Base-by-base conservation (phyloP, 2,329 filamentous ascomycete species). In the Phyllosticta paracitricarpa region DNA sequence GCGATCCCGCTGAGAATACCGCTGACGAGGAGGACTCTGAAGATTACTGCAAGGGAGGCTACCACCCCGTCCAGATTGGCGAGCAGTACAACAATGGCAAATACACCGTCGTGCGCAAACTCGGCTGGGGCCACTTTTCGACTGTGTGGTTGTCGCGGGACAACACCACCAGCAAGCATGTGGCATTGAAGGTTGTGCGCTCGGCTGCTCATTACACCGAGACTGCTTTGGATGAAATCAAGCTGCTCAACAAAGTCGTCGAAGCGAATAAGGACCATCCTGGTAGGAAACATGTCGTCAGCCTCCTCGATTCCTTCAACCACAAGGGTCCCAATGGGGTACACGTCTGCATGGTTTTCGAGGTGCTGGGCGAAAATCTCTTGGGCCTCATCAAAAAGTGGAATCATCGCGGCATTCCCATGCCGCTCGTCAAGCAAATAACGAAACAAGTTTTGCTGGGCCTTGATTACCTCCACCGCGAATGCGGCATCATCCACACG, bases 291-390 rank as follows among this genome's bases (percentile, higher is more conserved):
- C 93, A 97, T 71, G 94, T 97, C 65, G 94, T 99, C 74, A 96
- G 91, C 75, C 82, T 99, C 51, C 83, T 97, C 68, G 93, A 97
- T 76, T 96, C 91, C 0, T 99, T 99, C 74, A 93, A 97, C 73
- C 94, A 97, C 78, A 95, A 95, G 75, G 94, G 94, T 9, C 93
- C 93, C 53, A 95, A 99, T 71, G 94, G 94, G 56, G 89, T 91
- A 58, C 94, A 99, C 72, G 91, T 97, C 63, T 99, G 94, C 79
- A 97, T 99, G 93, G 94, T 99, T 7, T 99, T 99, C 69, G 94
- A 99, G 75, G 94, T 99, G 3, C 77, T 99, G 61, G 94, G 94
- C 59, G 92, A 97, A 81, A 97, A 97, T 72, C 77, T 97, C 65
- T 79, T 97, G 59, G 93, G 94, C 26, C 77, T 99, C 72, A 97